phyloP scores from a whole-genome alignment of 805 yeast genomes.

The Candida schatavii region DNA sequence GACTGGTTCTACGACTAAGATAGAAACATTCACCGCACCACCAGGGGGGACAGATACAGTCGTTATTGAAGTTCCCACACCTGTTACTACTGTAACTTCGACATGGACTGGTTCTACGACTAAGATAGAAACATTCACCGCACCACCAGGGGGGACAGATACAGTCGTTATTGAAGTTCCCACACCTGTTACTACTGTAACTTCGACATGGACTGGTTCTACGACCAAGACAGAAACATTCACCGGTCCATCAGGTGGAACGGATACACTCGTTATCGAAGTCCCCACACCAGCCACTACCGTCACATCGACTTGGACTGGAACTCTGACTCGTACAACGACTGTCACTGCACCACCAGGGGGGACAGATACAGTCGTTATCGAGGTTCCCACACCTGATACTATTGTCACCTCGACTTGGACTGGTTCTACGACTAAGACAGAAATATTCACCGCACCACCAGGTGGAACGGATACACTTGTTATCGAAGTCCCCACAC shows the following conservation, averaged over 20 bases:
- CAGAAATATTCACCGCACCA: constrained; percentile 4
- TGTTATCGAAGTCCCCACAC: not conserved
- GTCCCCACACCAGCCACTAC: not conserved
- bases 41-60: constrained; percentile 7
- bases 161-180: constrained; percentile 15
- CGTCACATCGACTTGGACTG: not conserved
- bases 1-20: constrained; percentile 5
- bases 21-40: not conserved
- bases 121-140: not conserved
- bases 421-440: constrained; percentile 7
- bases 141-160: constrained; percentile 7
- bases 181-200: not conserved
- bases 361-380: not conserved
- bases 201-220: not conserved
- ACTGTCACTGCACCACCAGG: not conserved
- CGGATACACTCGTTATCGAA: not conserved
- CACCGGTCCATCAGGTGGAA: not conserved
- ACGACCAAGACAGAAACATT: not conserved
- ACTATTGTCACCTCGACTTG: not conserved
- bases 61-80: constrained; percentile 9
- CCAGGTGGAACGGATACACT: constrained; percentile 3
- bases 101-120: constrained; percentile 5
- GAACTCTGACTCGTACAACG: not conserved
- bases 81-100: not conserved
- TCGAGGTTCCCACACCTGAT: not conserved